These are phyloP conservation scores for Didymella keratinophila DNA, from an alignment of 2,329 filamentous ascomycete genomes.

Conservation along the genomic window DNA sequence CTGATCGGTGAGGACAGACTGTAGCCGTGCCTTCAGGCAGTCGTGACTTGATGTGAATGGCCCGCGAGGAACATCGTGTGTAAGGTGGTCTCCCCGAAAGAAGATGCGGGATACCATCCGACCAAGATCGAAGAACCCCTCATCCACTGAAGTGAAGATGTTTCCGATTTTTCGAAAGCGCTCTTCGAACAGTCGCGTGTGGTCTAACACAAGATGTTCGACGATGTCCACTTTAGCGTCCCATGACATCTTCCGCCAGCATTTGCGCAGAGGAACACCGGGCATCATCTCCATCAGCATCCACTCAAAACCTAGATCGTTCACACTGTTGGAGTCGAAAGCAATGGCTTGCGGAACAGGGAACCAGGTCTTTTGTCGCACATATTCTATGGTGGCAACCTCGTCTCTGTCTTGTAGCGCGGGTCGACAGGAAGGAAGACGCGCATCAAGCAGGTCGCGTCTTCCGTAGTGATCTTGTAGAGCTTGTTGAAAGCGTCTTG, in stretches of 20 bases:
- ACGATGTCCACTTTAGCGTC: slow-evolving; percentile 7
- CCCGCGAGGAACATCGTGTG: neutral
- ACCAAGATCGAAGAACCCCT: neutral
- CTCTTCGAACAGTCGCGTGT: neutral
- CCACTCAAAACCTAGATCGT: slow-evolving; percentile 20
- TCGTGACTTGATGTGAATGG: slow-evolving; percentile 8
- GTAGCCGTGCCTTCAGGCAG: slow-evolving; percentile 11
- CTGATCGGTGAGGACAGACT: slow-evolving; percentile 8
- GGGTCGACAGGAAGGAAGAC: slow-evolving; percentile 32
- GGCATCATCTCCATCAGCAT: slow-evolving; percentile 9
- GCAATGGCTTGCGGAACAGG: slow-evolving; percentile 11
- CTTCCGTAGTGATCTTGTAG: slow-evolving; percentile 13
- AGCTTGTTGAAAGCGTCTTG: slow-evolving; percentile 20
- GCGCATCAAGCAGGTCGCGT: slow-evolving; percentile 36
- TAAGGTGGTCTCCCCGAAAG: slow-evolving; percentile 7
- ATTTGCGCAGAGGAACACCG: slow-evolving; percentile 5
- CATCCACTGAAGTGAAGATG: neutral
- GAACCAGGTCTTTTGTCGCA: slow-evolving; percentile 5
- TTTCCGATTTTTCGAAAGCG: slow-evolving; percentile 7
- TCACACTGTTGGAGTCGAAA: neutral
- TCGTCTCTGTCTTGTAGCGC: slow-evolving; percentile 28
- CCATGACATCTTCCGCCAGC: slow-evolving; percentile 17
- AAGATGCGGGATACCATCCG: neutral
- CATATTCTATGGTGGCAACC: slow-evolving; percentile 29
- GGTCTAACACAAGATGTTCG: neutral